These are phyloP conservation scores for Apiotrichum brassicae DNA, from an alignment of 1,284 basidiomycete genomes.

Conservation along the genomic window DNA sequence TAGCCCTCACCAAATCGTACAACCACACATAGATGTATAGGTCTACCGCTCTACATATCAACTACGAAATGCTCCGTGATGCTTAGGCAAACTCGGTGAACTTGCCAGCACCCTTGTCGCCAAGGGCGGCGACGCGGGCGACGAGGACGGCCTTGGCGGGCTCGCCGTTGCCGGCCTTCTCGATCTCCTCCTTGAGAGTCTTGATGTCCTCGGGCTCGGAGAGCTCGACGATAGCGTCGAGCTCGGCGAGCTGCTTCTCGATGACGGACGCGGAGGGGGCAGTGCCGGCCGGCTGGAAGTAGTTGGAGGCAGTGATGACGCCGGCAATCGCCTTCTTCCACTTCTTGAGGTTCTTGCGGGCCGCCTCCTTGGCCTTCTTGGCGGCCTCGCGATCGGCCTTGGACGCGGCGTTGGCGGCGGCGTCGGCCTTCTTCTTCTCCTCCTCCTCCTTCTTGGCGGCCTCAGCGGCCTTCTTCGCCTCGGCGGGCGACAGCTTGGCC, in stretches of 20 bases:
- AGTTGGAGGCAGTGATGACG: constrained; percentile 53
- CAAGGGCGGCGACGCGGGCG: constrained; percentile 33
- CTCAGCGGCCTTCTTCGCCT: constrained; percentile 65
- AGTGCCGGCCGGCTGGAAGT: constrained; percentile 52
- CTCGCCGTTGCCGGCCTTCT: constrained; percentile 48
- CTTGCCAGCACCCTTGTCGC: constrained; percentile 46
- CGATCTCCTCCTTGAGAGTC: constrained; percentile 51
- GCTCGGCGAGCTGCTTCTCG: constrained; percentile 54
- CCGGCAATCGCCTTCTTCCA: constrained; percentile 51
- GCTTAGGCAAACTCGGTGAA: constrained; percentile 51
- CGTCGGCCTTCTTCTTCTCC: constrained; percentile 72
- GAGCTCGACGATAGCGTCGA: constrained; percentile 51
- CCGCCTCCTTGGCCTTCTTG: constrained; percentile 82
- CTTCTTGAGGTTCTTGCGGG: constrained; percentile 53
- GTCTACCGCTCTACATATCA: not conserved
- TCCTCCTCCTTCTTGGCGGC: constrained; percentile 68
- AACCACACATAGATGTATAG: not conserved
- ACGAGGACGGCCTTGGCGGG: constrained; percentile 43
- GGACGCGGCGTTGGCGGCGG: constrained; percentile 41
- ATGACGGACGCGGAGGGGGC: constrained; percentile 48
- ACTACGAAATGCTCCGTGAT: not conserved
- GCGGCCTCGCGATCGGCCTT: constrained; percentile 69
- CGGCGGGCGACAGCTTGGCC: constrained; percentile 58
- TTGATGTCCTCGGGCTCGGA: constrained; percentile 53
- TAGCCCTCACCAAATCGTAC: no score